These are phyloP conservation scores for Platismatia glauca DNA, from an alignment of 495 filamentous ascomycete genomes.

Conservation along the genomic window DNA sequence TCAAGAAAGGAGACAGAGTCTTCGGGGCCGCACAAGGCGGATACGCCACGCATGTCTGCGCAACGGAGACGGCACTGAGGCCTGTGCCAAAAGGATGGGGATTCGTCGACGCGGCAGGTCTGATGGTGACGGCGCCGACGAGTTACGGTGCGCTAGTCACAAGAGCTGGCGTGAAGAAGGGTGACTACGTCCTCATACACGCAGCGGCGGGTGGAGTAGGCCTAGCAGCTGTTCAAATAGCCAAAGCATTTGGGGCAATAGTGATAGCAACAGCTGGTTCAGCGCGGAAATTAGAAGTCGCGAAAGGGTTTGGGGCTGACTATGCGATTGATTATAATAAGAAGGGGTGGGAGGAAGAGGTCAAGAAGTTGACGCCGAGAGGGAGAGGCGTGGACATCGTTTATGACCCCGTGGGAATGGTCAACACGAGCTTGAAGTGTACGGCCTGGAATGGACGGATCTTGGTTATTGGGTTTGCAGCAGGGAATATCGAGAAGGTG, in stretches of 20 bases:
- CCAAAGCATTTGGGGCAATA: conserved; percentile 80
- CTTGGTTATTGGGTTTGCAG: conserved; percentile 84
- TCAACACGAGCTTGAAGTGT: conserved; percentile 66
- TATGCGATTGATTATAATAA: conserved; percentile 65
- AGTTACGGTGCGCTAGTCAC: conserved; percentile 78
- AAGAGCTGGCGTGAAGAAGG: conserved; percentile 63
- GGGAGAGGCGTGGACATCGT: conserved; percentile 78
- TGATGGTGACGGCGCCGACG: conserved; percentile 88
- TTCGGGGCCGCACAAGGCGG: conserved; percentile 84
- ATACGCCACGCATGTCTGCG: conserved; percentile 68
- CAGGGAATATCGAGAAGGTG: conserved; percentile 81
- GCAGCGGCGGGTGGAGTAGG: conserved; percentile 91
- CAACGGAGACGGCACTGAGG: conserved; percentile 55
- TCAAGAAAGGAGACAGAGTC: conserved; percentile 67
- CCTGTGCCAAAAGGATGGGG: conserved; percentile 73
- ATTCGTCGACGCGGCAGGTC: conserved; percentile 74
- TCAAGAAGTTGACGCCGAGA: conserved; percentile 65
- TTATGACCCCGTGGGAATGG: conserved; percentile 82
- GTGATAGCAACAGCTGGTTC: conserved; percentile 86
- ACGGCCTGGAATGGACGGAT: conserved; percentile 84
- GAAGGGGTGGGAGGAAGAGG: conserved; percentile 60
- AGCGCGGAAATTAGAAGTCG: conserved; percentile 66
- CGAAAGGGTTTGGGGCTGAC: conserved; percentile 73
- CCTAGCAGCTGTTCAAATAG: conserved; percentile 84
- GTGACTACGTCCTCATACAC: conserved; percentile 85